These are phyloP conservation scores for Chrysosporium keratinophilum DNA, from an alignment of 2,329 filamentous ascomycete genomes.

Conservation along the genomic window DNA sequence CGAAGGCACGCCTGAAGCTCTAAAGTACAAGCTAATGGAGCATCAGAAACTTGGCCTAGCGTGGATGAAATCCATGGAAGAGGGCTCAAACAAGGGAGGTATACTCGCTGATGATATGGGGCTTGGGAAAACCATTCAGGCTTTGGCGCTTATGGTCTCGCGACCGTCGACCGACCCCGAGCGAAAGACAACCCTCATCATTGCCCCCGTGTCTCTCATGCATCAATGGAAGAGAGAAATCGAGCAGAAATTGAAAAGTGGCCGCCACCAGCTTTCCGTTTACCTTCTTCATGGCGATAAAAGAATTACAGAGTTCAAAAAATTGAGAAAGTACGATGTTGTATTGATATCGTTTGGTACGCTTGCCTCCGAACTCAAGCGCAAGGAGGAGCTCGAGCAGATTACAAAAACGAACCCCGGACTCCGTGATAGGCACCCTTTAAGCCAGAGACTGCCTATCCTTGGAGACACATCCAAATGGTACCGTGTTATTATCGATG, in stretches of 20 bases:
- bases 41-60: constrained; percentile 70
- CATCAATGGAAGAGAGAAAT: constrained; percentile 81
- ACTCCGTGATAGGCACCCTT: constrained; percentile 25
- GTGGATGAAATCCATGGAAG: constrained; percentile 68
- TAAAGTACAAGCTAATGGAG: constrained; percentile 61
- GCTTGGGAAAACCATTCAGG: constrained; percentile 73
- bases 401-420: constrained; percentile 40
- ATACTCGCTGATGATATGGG: constrained; percentile 78
- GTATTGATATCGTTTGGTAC: constrained; percentile 73
- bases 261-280: constrained; percentile 49
- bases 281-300: constrained; percentile 59
- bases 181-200: constrained; percentile 66
- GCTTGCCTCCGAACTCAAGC: constrained; percentile 56
- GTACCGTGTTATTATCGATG: constrained; percentile 64
- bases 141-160: constrained; percentile 63
- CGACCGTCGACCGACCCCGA: constrained; percentile 50
- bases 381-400: constrained; percentile 44
- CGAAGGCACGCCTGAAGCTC: constrained; percentile 57
- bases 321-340: constrained; percentile 58
- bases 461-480: constrained; percentile 52
- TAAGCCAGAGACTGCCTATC: constrained; percentile 43
- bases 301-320: constrained; percentile 46
- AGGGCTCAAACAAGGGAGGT: constrained; percentile 59
- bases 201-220: constrained; percentile 69
- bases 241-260: constrained; percentile 52